Evolutionary conservation across 345 rosid genomes (phyloP), one percentile per base, ranked within the genome.

Genomic region (Salix viminalis): DNA sequence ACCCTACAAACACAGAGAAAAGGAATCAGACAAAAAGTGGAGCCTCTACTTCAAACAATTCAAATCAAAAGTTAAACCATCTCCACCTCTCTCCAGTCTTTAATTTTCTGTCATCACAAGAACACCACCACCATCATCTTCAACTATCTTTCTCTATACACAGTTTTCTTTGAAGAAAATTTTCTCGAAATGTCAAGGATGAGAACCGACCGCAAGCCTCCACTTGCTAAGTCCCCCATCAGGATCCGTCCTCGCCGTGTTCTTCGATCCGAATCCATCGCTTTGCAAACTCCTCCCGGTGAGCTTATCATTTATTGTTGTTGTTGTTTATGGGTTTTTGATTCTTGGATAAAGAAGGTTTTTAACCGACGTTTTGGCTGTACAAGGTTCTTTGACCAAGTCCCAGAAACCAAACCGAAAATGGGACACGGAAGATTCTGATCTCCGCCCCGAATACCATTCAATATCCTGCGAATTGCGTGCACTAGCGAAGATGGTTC

Each of bases 281-380:
- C 89, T 32, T 72, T 88, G 56, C 88, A 82, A 74, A 85, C 96
- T 36, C 94, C 98, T 13, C 87, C 91, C 65, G 97, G 97, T 93
- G 11, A 65, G 69, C 68, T 56, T 14, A 11, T 68, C 13, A 15
- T 10, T 36, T 3, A 10, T 30, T 14, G 24, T 28, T 65, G 6
- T 32, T 32, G 34, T 23, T 41, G 23, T 28, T 19, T 28, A 4
- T 5, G 0, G 0, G 26, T 71, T 39, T 19, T 54, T 64, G 34
- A 4, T 67, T 44, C 34, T n/a, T 15, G 19, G 18, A 11, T 42
- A 65, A 41, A 30, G 37, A 23, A 4, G 64, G 41, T 9, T 36
- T 66, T 26, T 32, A 11, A 56, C 24, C 19, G 1, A 7, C 54
- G 6, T 58, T 74, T 56, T 13, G 11, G 10, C 21, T 50, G 36